A percentile compares a stretch with the other conserved stretches of the same genome.
These are phyloP conservation scores for Xylaria nigripes DNA, from an alignment of 495 filamentous ascomycete species.

Conservation along the genomic window DNA sequence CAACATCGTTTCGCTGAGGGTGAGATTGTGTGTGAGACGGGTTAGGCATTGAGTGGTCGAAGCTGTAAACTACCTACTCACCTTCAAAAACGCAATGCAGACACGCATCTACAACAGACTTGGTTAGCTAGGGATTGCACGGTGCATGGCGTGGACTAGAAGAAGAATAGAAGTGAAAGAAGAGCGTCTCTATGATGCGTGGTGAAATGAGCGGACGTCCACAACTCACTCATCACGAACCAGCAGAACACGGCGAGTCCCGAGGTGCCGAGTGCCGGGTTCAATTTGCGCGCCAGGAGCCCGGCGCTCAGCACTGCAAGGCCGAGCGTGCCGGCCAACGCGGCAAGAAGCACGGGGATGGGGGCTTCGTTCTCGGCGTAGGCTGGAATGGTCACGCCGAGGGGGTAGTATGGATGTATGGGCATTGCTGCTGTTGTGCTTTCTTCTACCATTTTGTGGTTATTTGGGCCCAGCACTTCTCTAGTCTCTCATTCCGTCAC, in stretches of 20 bases:
- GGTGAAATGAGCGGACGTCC: slow-evolving; percentile 32
- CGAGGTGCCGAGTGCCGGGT: slow-evolving; percentile 29
- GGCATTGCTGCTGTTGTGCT: slow-evolving; percentile 7
- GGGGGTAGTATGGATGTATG: slow-evolving; percentile 65
- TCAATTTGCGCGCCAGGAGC: slow-evolving; percentile 30
- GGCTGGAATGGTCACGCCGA: slow-evolving; percentile 48
- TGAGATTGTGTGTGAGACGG: no score
- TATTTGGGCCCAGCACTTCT: no score
- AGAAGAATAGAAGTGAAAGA: no score
- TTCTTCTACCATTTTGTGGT: no score
- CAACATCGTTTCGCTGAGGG: no score
- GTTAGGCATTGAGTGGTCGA: no score
- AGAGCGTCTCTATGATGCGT: neutral
- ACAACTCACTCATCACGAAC: slow-evolving; percentile 50
- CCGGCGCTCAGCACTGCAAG: slow-evolving; percentile 39
- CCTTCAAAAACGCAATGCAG: slow-evolving; percentile 76
- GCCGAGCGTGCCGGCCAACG: slow-evolving; percentile 39
- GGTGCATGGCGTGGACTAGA: neutral
- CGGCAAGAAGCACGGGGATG: slow-evolving; percentile 39
- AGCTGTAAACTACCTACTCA: no score
- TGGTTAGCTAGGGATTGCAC: slow-evolving; percentile 6
- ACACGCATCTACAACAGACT: slow-evolving; percentile 36
- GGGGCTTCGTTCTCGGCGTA: slow-evolving; percentile 48
- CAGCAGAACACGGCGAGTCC: slow-evolving; percentile 48
- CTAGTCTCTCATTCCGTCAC: no score